A percentile compares a stretch with the other conserved stretches of the same genome.
Conservation (phyloP, 1,139 yeast genomes). For the Lodderomyces oxycetoniae region DNA sequence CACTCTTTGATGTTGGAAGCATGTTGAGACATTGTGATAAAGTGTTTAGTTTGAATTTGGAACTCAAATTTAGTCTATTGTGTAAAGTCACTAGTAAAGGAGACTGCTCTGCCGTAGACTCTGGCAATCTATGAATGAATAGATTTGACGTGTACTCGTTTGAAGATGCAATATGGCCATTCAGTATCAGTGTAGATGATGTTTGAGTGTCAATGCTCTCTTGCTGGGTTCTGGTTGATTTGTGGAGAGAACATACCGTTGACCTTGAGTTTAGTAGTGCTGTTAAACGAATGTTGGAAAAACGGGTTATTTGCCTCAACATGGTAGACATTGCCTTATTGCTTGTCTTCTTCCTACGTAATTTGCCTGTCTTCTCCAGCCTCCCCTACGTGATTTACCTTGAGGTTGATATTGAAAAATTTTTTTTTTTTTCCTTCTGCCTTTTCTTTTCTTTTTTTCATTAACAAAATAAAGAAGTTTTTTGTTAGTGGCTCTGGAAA, state of each 20-base stretch:
- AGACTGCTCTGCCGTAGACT: constrained; percentile 46
- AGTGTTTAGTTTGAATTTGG: constrained; percentile 54
- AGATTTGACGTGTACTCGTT: constrained; percentile 17
- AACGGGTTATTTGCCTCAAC: constrained; percentile 3
- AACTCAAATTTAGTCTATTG: constrained; percentile 63
- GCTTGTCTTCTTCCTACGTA: not conserved
- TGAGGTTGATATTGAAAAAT: no score
- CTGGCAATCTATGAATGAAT: constrained; percentile 47
- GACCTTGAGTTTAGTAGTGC: constrained; percentile 2
- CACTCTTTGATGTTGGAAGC: constrained; percentile 27
- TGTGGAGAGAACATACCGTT: not conserved
- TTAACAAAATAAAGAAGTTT: no score
- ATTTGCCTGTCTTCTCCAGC: constrained; percentile 1
- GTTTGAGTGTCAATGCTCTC: no score
- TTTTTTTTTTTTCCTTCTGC: no score
- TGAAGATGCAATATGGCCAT: not conserved
- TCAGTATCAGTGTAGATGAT: not conserved
- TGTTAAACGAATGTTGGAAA: not conserved
- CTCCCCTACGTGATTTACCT: no score
- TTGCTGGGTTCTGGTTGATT: constrained; percentile 2
- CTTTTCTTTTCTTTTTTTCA: no score
- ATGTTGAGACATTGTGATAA: constrained; percentile 72
- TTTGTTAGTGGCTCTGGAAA: no score
- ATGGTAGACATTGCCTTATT: not conserved
- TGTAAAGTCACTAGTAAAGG: constrained; percentile 79